A percentile compares a stretch with the other conserved stretches of the same genome.
Evolutionary conservation across 345 rosid species (phyloP).

Genomic region (Lepidium africanum): DNA sequence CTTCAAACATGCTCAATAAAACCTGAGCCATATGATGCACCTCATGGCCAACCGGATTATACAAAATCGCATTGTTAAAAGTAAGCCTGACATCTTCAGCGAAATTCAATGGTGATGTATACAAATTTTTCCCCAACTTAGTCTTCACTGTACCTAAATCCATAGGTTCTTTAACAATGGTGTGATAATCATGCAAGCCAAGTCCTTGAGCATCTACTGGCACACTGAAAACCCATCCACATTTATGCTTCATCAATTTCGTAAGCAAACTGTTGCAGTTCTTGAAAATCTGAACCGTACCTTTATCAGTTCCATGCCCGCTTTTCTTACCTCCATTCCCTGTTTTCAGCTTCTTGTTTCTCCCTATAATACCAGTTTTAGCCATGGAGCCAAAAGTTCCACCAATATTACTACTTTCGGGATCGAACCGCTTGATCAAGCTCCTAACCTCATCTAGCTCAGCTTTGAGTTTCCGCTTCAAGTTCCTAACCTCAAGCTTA

Average conservation of each 20-base stretch:
- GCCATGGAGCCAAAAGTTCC: background rate
- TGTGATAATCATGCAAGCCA: slow-evolving; percentile 65
- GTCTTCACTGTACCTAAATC: slow-evolving; percentile 82
- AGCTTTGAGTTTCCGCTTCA: slow-evolving; percentile 20
- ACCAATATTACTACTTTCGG: background rate
- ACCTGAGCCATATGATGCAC: slow-evolving; percentile 63
- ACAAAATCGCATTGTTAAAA: slow-evolving; percentile 70
- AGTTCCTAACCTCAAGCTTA: slow-evolving; percentile 14
- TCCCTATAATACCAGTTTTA: slow-evolving; percentile 7
- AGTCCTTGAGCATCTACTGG: slow-evolving; percentile 81
- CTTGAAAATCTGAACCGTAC: slow-evolving; percentile 40
- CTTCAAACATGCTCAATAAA: slow-evolving; percentile 52
- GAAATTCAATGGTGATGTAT: slow-evolving; percentile 57
- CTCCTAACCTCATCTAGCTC: slow-evolving; percentile 25
- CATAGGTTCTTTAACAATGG: slow-evolving; percentile 75
- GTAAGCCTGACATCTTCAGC: slow-evolving; percentile 83
- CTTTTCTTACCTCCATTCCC: slow-evolving; percentile 16
- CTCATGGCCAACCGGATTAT: slow-evolving; percentile 77
- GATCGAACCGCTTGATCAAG: slow-evolving; percentile 22
- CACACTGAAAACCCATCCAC: slow-evolving; percentile 72
- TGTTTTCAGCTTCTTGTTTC: slow-evolving; percentile 22
- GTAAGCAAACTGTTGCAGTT: slow-evolving; percentile 51
- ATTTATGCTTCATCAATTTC: slow-evolving; percentile 71
- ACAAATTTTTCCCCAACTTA: slow-evolving; percentile 51
- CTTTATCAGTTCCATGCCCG: slow-evolving; percentile 24